Evolutionary conservation across 2,329 filamentous ascomycete genomes (phyloP).

Genomic region (Cordyceps javanica): DNA sequence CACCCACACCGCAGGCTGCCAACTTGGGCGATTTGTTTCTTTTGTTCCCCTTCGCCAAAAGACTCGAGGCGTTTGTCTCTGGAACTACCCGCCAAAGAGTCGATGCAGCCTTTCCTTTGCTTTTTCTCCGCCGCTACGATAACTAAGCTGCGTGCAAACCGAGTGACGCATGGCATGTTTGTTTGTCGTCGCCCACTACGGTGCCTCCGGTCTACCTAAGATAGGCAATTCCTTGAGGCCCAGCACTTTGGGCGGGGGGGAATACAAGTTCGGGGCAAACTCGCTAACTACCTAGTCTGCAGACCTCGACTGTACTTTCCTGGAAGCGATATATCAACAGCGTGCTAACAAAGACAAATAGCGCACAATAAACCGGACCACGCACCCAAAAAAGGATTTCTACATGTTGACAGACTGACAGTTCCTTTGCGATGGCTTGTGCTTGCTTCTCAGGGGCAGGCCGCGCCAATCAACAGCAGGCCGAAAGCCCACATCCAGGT

Average conservation of each 20-base stretch:
- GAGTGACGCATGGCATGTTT: not conserved
- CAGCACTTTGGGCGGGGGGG: not conserved
- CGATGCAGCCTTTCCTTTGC: too few relatives aligned
- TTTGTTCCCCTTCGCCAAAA: not conserved
- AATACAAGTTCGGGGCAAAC: not conserved
- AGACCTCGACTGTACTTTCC: not conserved
- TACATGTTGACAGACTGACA: too few relatives aligned
- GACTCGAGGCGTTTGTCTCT: not conserved
- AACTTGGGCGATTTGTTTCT: not conserved
- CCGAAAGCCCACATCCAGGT: not conserved
- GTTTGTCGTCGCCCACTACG: not conserved
- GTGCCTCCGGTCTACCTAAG: not conserved
- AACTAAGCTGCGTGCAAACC: not conserved
- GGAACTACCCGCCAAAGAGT: too few relatives aligned
- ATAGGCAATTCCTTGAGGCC: not conserved
- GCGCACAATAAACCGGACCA: not conserved
- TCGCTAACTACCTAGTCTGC: not conserved
- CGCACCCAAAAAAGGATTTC: not conserved
- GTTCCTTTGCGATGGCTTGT: not conserved
- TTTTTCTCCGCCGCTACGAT: not conserved
- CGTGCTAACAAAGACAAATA: not conserved
- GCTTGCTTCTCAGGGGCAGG: not conserved
- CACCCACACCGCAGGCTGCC: not conserved
- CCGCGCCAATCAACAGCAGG: not conserved
- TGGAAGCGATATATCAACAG: not conserved